Conservation (phyloP, 164 flowering plant species). For the Amborella trichopoda region DNA sequence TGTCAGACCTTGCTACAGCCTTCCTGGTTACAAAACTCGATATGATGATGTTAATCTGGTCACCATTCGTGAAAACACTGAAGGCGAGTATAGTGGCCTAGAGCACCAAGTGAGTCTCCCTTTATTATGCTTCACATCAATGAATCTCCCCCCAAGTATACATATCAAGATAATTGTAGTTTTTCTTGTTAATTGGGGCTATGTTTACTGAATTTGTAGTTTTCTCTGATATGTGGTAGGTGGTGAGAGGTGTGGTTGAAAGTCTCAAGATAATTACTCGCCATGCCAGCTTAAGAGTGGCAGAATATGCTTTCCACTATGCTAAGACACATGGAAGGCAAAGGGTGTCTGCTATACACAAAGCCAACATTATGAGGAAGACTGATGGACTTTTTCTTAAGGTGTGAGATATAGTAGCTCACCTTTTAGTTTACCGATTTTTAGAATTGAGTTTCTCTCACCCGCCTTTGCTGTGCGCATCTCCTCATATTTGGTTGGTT, state of each 20-base stretch:
- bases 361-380: not conserved
- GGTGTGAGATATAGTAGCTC: not conserved
- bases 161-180: not conserved
- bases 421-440: not conserved
- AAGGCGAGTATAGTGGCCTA: not conserved
- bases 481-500: not conserved
- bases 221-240: not conserved
- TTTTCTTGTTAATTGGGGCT: not conserved
- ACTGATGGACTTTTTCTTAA: not conserved
- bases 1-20: conserved; percentile 70
- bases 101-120: not conserved
- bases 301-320: conserved; percentile 1
- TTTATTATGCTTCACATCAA: not conserved
- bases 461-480: not conserved
- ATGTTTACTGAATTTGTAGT: not conserved
- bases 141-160: not conserved
- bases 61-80: not conserved
- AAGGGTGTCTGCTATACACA: not conserved
- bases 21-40: not conserved
- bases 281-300: not conserved
- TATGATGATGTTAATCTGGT: conserved; percentile 1
- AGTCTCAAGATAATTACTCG: not conserved
- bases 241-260: not conserved
- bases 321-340: not conserved
- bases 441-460: not conserved